Conservation (phyloP, 345 rosid species). For the Eucalyptus polybractea region DNA sequence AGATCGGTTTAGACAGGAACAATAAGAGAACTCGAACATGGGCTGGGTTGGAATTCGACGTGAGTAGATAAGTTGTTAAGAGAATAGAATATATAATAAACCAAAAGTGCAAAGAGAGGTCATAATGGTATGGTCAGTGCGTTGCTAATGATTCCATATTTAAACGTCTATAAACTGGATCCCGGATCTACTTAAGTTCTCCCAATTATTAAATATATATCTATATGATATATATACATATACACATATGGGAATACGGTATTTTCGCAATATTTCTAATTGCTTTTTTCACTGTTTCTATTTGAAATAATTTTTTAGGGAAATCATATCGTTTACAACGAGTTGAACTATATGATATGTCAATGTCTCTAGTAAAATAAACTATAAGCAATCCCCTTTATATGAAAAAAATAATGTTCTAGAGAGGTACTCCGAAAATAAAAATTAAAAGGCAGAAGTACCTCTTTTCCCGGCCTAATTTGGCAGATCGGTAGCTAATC, state of each 20-base stretch:
- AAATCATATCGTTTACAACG: neutral
- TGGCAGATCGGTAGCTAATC: neutral
- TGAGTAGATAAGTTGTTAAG: neutral
- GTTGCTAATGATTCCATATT: neutral
- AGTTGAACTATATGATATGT: neutral
- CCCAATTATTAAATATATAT: neutral
- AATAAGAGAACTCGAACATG: neutral
- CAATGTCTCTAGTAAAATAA: neutral
- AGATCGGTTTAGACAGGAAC: neutral
- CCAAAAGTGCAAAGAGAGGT: neutral
- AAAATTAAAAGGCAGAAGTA: neutral
- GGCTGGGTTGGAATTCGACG: neutral
- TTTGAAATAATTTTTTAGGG: neutral
- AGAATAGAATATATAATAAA: neutral
- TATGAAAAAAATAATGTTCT: neutral
- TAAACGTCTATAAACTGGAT: neutral
- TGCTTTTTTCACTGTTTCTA: neutral
- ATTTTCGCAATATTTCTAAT: neutral
- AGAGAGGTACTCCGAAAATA: neutral
- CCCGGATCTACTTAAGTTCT: neutral
- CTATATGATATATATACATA: neutral
- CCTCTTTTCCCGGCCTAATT: neutral
- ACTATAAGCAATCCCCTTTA: neutral
- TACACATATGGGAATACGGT: neutral
- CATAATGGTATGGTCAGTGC: neutral